Evolutionary conservation across 345 rosid species (phyloP).

Genomic region (Rhodamnia rubescens): DNA sequence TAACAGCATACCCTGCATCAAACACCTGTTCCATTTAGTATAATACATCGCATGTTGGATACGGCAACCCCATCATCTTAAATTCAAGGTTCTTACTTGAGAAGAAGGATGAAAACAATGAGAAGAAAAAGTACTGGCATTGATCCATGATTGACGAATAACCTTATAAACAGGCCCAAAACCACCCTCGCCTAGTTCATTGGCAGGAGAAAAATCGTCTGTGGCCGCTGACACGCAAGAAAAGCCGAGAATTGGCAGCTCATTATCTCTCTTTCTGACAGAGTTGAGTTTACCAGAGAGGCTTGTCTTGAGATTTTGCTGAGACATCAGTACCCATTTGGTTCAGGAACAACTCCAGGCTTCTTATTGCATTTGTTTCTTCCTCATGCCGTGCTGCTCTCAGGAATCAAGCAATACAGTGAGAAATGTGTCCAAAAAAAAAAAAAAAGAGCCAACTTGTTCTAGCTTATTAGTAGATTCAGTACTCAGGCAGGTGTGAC

Average conservation of each 20-base stretch:
- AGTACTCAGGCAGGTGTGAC: neutral
- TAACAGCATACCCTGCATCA: neutral
- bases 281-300: neutral
- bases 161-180: slow-evolving; percentile 23
- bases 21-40: neutral
- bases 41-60: neutral
- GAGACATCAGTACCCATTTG: neutral
- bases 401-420: neutral
- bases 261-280: neutral
- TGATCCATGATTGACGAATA: neutral
- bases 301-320: neutral
- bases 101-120: too few relatives aligned
- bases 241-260: neutral
- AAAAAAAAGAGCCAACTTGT: too few relatives aligned
- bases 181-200: slow-evolving; percentile 19
- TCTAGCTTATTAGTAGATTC: neutral
- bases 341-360: neutral
- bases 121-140: too few relatives aligned
- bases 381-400: neutral
- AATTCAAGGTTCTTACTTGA: too few relatives aligned
- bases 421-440: neutral
- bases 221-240: slow-evolving; percentile 9
- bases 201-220: slow-evolving; percentile 5
- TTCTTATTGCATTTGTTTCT: neutral
- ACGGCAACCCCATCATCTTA: neutral